Percentiles rank a stretch among this genome's conserved stretches.
Conservation (phyloP, 1,139 yeast species). For the Blastobotrys proliferans region DNA sequence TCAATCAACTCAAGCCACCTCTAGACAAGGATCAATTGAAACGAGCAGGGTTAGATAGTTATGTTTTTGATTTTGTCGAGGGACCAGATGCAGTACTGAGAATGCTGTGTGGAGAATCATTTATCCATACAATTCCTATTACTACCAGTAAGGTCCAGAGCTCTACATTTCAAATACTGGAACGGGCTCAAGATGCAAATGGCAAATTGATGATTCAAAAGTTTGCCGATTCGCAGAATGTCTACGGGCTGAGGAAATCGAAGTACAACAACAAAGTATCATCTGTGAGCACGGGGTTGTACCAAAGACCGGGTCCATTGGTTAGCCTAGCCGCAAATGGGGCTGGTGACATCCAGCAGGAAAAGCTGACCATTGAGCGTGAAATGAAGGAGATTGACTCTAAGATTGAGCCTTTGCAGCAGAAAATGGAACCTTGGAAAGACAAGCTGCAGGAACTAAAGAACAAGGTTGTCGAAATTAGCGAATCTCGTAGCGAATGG, state of each 20-base stretch:
- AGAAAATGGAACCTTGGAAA: too few species aligned
- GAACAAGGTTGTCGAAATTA: too few species aligned
- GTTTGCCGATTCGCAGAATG: constrained; percentile 13
- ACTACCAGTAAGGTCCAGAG: constrained; percentile 34
- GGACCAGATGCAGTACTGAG: constrained; percentile 76
- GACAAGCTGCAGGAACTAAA: too few species aligned
- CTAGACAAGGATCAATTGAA: constrained; percentile 33
- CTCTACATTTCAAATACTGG: constrained; percentile 7
- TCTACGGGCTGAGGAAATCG: constrained; percentile 17
- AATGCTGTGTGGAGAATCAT: constrained; percentile 63
- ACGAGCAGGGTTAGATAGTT: constrained; percentile 69
- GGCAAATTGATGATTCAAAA: constrained; percentile 16
- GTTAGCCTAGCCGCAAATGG: neutral
- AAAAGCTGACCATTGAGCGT: neutral
- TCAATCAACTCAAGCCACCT: constrained; percentile 18
- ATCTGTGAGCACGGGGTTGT: neutral
- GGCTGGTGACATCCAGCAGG: neutral
- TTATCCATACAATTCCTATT: constrained; percentile 63
- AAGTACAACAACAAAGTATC: constrained; percentile 21
- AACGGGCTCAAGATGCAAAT: neutral
- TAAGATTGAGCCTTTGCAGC: neutral
- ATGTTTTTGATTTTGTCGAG: constrained; percentile 59
- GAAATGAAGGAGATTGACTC: neutral
- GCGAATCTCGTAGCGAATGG: too few species aligned
- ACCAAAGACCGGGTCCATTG: neutral